Conservation (phyloP, 495 filamentous ascomycete species). For the Aspergillus sclerotioniger region DNA sequence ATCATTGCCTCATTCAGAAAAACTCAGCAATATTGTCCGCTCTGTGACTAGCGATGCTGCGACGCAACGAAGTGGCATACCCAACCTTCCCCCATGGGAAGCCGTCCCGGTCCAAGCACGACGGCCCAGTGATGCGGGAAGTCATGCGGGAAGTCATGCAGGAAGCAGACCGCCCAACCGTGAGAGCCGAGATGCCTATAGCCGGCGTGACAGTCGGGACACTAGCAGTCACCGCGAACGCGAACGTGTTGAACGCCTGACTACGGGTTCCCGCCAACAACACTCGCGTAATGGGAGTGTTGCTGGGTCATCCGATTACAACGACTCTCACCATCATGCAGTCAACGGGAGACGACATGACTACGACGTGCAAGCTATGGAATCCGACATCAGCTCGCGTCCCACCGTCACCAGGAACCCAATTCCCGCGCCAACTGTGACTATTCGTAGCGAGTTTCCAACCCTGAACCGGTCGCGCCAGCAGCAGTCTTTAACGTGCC, state of each 20-base stretch:
- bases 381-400: constrained; percentile 76
- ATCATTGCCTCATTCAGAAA: constrained; percentile 56
- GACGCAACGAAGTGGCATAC: constrained; percentile 47
- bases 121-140: constrained; percentile 47
- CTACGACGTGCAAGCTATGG: constrained; percentile 96
- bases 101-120: constrained; percentile 45
- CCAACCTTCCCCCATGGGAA: constrained; percentile 62
- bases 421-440: constrained; percentile 86
- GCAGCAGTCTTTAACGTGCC: constrained; percentile 91
- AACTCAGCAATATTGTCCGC: constrained; percentile 91
- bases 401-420: constrained; percentile 73
- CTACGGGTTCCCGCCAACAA: constrained; percentile 48
- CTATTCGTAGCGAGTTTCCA: constrained; percentile 93
- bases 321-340: constrained; percentile 50
- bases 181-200: constrained; percentile 44
- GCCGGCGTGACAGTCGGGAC: constrained; percentile 57
- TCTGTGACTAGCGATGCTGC: constrained; percentile 70
- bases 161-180: constrained; percentile 19
- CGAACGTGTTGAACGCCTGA: constrained; percentile 62
- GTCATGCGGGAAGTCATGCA: constrained; percentile 21
- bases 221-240: constrained; percentile 47
- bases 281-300: constrained; percentile 72
- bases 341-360: constrained; percentile 70
- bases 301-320: constrained; percentile 73
- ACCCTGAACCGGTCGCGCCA: constrained; percentile 88